These are phyloP conservation scores for Coniochaeta sp. DNA, from an alignment of 2,329 filamentous ascomycete genomes.

Conservation along the genomic window DNA sequence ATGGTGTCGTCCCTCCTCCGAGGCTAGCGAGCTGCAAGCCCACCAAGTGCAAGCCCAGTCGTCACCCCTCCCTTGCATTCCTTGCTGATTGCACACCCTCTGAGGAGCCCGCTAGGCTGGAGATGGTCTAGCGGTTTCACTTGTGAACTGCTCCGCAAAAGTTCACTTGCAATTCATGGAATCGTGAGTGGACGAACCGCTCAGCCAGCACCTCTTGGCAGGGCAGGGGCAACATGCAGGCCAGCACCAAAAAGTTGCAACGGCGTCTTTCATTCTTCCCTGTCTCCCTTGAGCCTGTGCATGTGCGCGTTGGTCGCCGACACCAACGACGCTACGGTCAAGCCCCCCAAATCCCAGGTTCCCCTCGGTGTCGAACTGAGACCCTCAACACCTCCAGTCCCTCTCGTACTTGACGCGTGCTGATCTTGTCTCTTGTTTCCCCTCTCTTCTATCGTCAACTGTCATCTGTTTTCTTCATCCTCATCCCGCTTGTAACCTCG, in stretches of 20 bases:
- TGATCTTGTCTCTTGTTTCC: not conserved
- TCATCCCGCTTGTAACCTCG: no score
- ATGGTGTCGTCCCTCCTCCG: not conserved
- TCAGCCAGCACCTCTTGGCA: not conserved
- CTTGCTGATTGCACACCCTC: not conserved
- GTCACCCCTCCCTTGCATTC: constrained; percentile 1
- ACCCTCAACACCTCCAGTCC: no score
- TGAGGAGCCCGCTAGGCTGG: not conserved
- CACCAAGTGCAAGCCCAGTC: not conserved
- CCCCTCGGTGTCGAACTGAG: not conserved
- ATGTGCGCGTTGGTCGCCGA: not conserved
- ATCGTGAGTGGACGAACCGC: not conserved
- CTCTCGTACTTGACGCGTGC: not conserved
- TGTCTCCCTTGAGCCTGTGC: no score
- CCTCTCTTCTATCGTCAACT: not conserved
- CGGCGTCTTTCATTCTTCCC: no score
- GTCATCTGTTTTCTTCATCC: not conserved
- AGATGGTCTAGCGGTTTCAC: not conserved
- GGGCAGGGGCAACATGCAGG: not conserved
- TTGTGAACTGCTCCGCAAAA: not conserved
- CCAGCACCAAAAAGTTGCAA: not conserved
- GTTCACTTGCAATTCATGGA: not conserved
- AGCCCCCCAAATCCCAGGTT: no score
- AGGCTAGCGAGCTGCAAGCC: not conserved
- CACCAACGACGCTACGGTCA: not conserved